Base-by-base conservation (phyloP, 306 rosid genomes). In the Rosa multiflora region DNA sequence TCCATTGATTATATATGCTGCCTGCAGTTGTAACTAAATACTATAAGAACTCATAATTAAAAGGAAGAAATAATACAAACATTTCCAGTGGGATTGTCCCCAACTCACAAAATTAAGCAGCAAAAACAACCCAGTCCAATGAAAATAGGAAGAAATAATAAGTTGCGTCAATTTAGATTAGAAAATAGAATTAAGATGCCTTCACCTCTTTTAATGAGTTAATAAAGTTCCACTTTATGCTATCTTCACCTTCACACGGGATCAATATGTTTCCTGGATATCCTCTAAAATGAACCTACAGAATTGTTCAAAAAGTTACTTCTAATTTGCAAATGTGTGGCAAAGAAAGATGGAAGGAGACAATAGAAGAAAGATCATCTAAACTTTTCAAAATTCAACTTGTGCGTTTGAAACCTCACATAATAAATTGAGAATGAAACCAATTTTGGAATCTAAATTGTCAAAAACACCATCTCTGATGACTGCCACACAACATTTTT, bases 221-320 rank as follows among this genome's bases (percentile, higher is more conserved):
- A 58, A 95, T 95, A 79, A 86, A 95, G 89, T 90, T 88, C 98
- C 99, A 95, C 80, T 95, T 95, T 62, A 95, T 74, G 70, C 85
- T 90, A 43, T 95, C 98, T 86, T 90, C 99, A 83, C 93, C 96
- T 86, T 95, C 99, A 80, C 96, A 95, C 5, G 99, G 98, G 81
- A 88, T 87, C 87, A 95, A 75, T 37, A 88, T 18, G 71, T 84
- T 90, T 46, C 84, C 86, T 1, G 99, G 99, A 83, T 93, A 95
- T 85, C 98, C 96, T 78, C 94, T 89, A 78, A 95, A 95, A 83
- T 93, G 98, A 43, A 95, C 99, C 98, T 94, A 80, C 77, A 81
- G 49, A 79, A 51, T 83, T 77, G 47, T 59, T 11, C 11, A 79
- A 61, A 69, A 74, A 73, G 13, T 83, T 29, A 77, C 74, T n/a